These are phyloP conservation scores for Monosporascus sp. DNA, from an alignment of 2,329 filamentous ascomycete species.

Conservation along the genomic window DNA sequence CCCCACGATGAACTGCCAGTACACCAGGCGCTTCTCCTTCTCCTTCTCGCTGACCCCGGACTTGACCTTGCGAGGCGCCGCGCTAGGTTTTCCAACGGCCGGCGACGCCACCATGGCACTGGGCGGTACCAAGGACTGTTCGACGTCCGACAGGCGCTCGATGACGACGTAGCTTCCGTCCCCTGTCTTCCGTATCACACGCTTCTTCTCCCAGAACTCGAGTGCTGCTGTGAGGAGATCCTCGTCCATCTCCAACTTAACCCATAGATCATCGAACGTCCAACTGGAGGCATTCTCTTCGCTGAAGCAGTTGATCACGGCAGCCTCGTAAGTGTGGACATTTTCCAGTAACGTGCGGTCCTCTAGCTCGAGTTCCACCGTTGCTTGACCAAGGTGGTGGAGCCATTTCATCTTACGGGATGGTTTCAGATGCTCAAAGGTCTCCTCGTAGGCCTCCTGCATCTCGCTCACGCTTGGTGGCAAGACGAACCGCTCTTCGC, in stretches of 20 bases:
- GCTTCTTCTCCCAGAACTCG: constrained; percentile 65
- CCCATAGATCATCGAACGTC: constrained; percentile 46
- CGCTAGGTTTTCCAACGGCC: constrained; percentile 6
- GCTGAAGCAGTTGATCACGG: constrained; percentile 76
- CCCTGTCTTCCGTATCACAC: constrained; percentile 54
- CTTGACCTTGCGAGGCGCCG: constrained; percentile 44
- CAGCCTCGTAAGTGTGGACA: constrained; percentile 79
- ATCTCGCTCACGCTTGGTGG: constrained; percentile 53
- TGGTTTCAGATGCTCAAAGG: constrained; percentile 75
- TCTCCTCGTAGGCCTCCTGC: constrained; percentile 65
- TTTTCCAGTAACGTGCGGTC: constrained; percentile 71
- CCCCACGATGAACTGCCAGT: constrained; percentile 87
- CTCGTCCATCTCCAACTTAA: constrained; percentile 65
- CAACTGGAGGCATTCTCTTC: constrained; percentile 30
- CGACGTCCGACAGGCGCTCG: constrained; percentile 50
- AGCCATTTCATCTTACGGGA: constrained; percentile 87
- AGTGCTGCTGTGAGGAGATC: constrained; percentile 64
- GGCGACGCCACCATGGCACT: constrained; percentile 13
- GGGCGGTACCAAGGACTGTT: constrained; percentile 18
- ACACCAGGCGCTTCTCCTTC: constrained; percentile 57
- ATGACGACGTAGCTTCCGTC: constrained; percentile 61
- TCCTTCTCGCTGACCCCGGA: constrained; percentile 58
- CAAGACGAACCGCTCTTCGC: constrained; percentile 62
- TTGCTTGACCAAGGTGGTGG: constrained; percentile 73
- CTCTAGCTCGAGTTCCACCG: constrained; percentile 74